These are phyloP conservation scores for Fulvia fulva DNA, from an alignment of 2,329 filamentous ascomycete genomes.

Conservation along the genomic window DNA sequence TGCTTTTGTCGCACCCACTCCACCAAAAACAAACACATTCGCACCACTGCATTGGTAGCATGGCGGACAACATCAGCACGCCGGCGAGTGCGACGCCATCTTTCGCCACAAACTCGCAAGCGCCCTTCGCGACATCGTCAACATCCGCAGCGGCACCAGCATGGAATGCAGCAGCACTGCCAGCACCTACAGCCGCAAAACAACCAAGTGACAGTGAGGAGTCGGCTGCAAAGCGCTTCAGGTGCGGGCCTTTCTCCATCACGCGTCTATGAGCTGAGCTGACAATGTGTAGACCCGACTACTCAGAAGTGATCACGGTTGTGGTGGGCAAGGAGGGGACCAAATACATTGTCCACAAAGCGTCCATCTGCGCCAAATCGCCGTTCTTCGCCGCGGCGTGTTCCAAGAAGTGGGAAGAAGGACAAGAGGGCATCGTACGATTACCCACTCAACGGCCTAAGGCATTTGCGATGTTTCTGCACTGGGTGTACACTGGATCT, in stretches of 20 bases:
- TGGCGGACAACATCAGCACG: background rate
- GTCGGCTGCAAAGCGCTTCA: background rate
- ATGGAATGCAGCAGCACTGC: background rate
- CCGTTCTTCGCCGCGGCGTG: conserved; percentile 12
- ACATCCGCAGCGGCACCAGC: background rate
- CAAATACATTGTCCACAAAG: conserved; percentile 7
- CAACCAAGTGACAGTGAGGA: background rate
- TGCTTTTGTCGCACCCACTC: too few relatives aligned
- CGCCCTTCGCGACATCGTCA: background rate
- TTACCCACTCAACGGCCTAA: conserved; percentile 5
- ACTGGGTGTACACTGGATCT: background rate
- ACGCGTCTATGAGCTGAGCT: background rate
- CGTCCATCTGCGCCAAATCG: conserved; percentile 5
- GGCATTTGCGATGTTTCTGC: conserved; percentile 10
- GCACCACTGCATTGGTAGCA: background rate
- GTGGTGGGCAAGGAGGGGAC: conserved; percentile 1
- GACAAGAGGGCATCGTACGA: conserved; percentile 6
- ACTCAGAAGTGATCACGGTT: background rate
- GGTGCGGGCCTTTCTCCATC: background rate
- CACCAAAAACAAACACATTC: too few relatives aligned
- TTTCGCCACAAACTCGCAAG: background rate
- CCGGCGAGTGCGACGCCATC: background rate
- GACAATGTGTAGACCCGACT: background rate
- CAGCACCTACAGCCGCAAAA: background rate
- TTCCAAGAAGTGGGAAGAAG: background rate